phyloP scores from a whole-genome alignment of 2,329 filamentous ascomycete genomes.

The Akanthomyces uredinophilus region DNA sequence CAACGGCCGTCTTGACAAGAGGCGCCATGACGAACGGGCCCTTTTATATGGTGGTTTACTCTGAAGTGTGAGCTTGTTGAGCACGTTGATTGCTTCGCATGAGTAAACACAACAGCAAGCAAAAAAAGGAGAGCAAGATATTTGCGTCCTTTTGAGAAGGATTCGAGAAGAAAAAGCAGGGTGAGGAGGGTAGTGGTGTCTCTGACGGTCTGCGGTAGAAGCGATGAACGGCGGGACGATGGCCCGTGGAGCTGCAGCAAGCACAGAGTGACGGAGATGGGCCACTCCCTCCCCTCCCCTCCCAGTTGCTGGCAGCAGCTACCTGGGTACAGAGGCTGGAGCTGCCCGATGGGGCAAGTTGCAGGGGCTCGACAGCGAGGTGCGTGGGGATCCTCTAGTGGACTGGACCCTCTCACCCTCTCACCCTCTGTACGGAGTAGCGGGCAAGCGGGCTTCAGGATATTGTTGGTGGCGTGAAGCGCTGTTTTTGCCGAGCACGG shows the following conservation, averaged over 20 bases:
- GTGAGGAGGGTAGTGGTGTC: neutral
- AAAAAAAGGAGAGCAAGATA: neutral
- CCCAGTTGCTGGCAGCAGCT: too few relatives aligned
- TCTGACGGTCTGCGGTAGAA: neutral
- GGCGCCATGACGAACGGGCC: conserved; percentile 8
- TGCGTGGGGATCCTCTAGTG: neutral
- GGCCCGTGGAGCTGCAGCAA: neutral
- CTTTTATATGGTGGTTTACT: neutral
- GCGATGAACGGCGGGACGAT: neutral
- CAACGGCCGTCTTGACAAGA: conserved; percentile 1
- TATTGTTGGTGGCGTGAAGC: neutral
- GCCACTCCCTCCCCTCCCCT: neutral
- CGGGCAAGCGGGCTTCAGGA: neutral
- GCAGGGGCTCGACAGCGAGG: neutral
- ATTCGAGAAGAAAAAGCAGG: neutral
- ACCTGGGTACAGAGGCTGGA: conserved; percentile 6
- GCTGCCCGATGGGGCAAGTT: conserved; percentile 8
- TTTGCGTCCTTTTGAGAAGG: conserved; percentile 11
- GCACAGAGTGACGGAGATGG: neutral
- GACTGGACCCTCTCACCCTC: neutral
- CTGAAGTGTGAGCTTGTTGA: neutral
- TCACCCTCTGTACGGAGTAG: too few relatives aligned
- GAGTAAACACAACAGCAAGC: neutral
- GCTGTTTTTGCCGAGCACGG: neutral
- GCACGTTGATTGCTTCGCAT: neutral